phyloP scores from a whole-genome alignment of 2,329 filamentous ascomycete species.

The Ceratocystis diversiconidia region DNA sequence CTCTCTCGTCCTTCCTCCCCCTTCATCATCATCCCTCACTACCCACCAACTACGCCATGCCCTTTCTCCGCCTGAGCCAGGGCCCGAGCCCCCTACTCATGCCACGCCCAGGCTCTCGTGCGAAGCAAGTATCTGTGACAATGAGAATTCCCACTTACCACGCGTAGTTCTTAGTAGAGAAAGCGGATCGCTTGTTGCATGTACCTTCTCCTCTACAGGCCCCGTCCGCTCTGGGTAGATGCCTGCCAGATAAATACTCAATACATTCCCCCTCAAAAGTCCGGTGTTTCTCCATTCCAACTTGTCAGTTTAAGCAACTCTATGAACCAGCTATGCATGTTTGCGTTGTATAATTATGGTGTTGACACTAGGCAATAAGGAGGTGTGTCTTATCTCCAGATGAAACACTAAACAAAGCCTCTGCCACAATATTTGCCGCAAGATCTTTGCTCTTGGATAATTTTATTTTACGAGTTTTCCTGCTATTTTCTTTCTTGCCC shows the following conservation, averaged over 20 bases:
- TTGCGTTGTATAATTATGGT: neutral
- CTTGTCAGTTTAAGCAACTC: too few relatives aligned
- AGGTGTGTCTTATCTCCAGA: slow-evolving; percentile 1
- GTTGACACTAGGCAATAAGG: neutral
- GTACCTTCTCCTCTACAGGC: neutral
- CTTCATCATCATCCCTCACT: neutral
- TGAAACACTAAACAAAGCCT: slow-evolving; percentile 13
- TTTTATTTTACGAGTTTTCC: neutral
- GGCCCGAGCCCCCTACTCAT: neutral
- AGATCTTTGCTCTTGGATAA: neutral
- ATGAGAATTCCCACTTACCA: neutral
- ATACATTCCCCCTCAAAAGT: neutral
- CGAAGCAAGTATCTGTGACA: neutral
- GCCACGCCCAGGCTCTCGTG: neutral
- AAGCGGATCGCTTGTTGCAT: neutral
- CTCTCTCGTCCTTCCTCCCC: neutral
- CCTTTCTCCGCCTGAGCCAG: neutral
- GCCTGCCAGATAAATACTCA: neutral
- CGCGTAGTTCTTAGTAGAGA: neutral
- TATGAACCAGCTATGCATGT: neutral
- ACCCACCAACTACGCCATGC: neutral
- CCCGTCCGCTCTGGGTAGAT: too few relatives aligned
- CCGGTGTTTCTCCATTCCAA: too few relatives aligned
- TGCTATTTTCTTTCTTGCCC: neutral
- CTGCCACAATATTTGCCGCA: neutral